phyloP scores from a whole-genome alignment of 129 eudicot species.

The Dittrichia graveolens region DNA sequence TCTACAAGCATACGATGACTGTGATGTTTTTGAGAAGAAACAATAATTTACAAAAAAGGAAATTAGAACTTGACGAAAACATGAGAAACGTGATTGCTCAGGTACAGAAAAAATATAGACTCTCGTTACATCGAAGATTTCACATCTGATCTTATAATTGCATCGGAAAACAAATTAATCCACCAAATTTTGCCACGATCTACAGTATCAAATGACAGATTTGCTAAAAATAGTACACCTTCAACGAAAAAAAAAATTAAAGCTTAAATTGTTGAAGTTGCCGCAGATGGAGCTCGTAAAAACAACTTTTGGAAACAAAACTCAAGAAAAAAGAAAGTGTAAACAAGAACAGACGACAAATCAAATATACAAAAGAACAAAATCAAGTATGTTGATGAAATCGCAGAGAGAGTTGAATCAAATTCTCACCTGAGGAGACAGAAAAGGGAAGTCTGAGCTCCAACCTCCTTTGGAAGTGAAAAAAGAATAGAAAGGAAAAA shows the following conservation, averaged over 20 bases:
- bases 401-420: neutral
- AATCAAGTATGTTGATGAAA: neutral
- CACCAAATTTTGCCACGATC: neutral
- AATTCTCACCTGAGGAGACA: slow-evolving; percentile 25
- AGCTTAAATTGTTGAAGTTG: neutral
- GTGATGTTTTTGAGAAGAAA: neutral
- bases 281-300: neutral
- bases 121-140: neutral
- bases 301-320: neutral
- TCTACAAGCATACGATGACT: slow-evolving; percentile 14
- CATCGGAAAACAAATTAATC: neutral
- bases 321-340: neutral
- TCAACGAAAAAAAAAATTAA: neutral
- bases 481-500: neutral
- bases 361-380: neutral
- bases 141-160: slow-evolving; percentile 3
- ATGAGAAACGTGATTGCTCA: no score
- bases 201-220: slow-evolving; percentile 12
- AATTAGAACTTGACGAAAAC: neutral
- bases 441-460: slow-evolving; percentile 16
- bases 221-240: slow-evolving; percentile 10
- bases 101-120: no score
- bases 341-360: neutral
- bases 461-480: slow-evolving; percentile 15
- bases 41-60: neutral